Evolutionary conservation across 306 rosid genomes (phyloP).

Genomic region (Trifolium pratense): DNA sequence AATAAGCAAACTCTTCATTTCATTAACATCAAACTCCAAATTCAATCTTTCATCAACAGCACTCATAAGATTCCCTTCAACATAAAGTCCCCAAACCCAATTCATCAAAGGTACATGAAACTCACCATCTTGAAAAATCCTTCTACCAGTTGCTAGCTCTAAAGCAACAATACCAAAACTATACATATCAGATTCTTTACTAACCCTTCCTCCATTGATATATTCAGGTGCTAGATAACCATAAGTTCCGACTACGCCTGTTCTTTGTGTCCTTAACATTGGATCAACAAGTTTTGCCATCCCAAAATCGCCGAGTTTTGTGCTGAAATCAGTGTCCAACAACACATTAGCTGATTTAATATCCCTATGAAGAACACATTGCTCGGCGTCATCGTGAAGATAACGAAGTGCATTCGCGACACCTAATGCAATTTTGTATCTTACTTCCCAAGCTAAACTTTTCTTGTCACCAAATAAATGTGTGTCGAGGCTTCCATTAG

Average conservation of each 20-base stretch:
- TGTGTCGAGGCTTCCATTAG: constrained; percentile 59
- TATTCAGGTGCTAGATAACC: constrained; percentile 66
- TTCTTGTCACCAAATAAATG: constrained; percentile 53
- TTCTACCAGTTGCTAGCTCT: constrained; percentile 71
- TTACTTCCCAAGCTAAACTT: constrained; percentile 45
- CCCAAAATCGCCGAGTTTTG: constrained; percentile 68
- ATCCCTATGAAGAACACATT: constrained; percentile 63
- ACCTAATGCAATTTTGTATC: constrained; percentile 54
- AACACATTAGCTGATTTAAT: constrained; percentile 63
- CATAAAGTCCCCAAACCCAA: constrained; percentile 53
- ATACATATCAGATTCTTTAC: constrained; percentile 63
- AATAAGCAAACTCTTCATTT: constrained; percentile 48
- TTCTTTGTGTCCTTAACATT: constrained; percentile 41
- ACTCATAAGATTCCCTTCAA: constrained; percentile 42
- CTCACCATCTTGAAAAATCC: constrained; percentile 47
- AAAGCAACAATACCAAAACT: constrained; percentile 69
- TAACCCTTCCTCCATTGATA: constrained; percentile 44
- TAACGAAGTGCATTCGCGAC: constrained; percentile 57
- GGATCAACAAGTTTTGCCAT: constrained; percentile 62
- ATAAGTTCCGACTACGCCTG: constrained; percentile 53
- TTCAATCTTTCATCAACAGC: constrained; percentile 51
- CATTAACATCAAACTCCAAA: constrained; percentile 14
- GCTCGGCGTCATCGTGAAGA: constrained; percentile 67
- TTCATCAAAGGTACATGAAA: constrained; percentile 38
- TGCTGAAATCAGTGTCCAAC: constrained; percentile 57